Evolutionary conservation across 2,329 filamentous ascomycete genomes (phyloP), one percentile per base, ranked within the genome.

Genomic region (Ascocoryne sarcoides): DNA sequence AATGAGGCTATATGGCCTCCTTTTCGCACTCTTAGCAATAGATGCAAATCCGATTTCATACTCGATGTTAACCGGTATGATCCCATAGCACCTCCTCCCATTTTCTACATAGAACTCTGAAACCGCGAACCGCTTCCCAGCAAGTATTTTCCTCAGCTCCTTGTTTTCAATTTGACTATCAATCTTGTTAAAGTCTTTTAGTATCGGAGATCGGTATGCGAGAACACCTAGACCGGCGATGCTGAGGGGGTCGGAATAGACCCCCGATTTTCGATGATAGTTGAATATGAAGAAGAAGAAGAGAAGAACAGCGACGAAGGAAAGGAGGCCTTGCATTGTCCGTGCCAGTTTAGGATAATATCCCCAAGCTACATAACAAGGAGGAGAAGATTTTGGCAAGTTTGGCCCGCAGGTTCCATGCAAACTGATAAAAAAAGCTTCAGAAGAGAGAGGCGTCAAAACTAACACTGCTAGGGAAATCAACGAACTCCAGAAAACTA

Each of bases 181-280:
- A 19, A 49, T 41, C 14, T 47, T 23, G n/a, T 38, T 21, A 15
- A 57, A 39, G 10, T 46, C 44, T 17, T 45, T 40, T 12, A 55
- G 20, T 7, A 53, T 16, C n/a, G 42, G 42, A 12, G 46, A 47
- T 37, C 52, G 46, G 19, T 49, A 44, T 3, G 54, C 43, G 7
- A 55, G 40, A 4, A 47, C 34, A n/a, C 46, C 44, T 5, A 55
- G 16, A 10, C 45, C 49, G 12, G 43, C 47, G 9, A 56, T 47
- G 36, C 50, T 55, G 5, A 48, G 42, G 1, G 53, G 52, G 15
- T 56, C 51, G 3, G 53, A 48, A 23, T 44, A 51, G 9, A 55
- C 44, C 10, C 52, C 52, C 15, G 49, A 49, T n/a, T 20, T 39
- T 7, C 48, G 42, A 10, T 41, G 41, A n/a, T 32, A 37, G 10